A percentile compares a stretch with the other conserved stretches of the same genome.
Conservation (phyloP, 1,284 basidiomycete species). For the Testicularia cyperi region DNA sequence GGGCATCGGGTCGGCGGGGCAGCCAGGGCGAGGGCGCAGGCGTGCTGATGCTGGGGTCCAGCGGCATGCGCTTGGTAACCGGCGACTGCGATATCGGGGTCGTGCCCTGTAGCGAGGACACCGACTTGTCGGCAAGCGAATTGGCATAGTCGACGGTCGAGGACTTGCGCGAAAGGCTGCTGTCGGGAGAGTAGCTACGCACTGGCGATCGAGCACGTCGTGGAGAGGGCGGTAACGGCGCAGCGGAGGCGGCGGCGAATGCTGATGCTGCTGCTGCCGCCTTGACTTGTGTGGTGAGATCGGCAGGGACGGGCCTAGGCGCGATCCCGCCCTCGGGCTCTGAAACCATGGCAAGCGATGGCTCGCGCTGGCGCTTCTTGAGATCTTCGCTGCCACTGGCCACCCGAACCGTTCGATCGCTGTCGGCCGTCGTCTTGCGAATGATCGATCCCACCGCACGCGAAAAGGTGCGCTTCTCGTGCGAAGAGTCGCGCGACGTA, state of each 20-base stretch:
- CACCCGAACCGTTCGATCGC: conserved; percentile 25
- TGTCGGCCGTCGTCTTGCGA: conserved; percentile 28
- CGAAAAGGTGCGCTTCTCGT: conserved; percentile 27
- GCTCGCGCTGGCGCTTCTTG: neutral
- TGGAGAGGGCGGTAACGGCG: neutral
- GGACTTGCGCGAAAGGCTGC: conserved; percentile 21
- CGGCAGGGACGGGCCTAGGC: too few species aligned
- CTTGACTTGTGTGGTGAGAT: too few species aligned
- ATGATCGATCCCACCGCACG: conserved; percentile 33
- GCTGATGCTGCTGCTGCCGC: too few species aligned
- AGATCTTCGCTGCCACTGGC: conserved; percentile 1
- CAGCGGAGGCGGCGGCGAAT: neutral
- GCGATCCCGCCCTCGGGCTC: neutral
- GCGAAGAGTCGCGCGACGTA: conserved; percentile 15
- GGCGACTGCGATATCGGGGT: conserved; percentile 13
- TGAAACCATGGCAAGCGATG: neutral
- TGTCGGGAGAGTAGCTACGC: conserved; percentile 22
- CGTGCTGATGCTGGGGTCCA: conserved; percentile 46
- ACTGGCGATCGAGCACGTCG: neutral
- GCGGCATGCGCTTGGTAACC: conserved; percentile 16
- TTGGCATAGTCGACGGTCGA: conserved; percentile 20
- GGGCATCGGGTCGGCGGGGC: conserved; percentile 54
- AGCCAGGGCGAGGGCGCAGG: conserved; percentile 47
- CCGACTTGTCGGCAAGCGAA: conserved; percentile 26
- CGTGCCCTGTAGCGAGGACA: conserved; percentile 12